These are phyloP conservation scores for Papilionanthe hybrid DNA, from an alignment of 116 monocot species.

Conservation along the genomic window DNA sequence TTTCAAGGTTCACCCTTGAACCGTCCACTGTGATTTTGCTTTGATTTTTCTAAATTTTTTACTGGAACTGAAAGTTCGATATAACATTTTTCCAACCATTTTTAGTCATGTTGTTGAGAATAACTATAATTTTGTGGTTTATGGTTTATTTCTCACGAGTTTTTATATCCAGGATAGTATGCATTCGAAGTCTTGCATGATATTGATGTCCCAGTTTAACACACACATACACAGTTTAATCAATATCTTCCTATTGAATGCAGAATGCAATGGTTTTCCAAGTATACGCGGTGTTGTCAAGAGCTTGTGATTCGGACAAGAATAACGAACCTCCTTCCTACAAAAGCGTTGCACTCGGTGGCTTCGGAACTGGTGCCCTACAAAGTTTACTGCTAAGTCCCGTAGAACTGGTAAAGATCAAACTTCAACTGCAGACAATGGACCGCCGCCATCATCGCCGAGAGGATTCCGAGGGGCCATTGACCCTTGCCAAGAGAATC, in stretches of 20 bases:
- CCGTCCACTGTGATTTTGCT: too few species aligned
- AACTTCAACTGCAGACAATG: slow-evolving; percentile 57
- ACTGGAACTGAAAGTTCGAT: too few species aligned
- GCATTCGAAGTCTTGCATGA: too few species aligned
- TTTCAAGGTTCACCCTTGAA: too few species aligned
- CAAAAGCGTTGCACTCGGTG: slow-evolving; percentile 60
- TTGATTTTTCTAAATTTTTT: too few species aligned
- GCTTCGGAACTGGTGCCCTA: slow-evolving; percentile 77
- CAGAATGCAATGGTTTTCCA: slow-evolving; percentile 99
- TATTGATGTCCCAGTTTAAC: too few species aligned
- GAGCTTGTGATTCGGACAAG: slow-evolving; percentile 41
- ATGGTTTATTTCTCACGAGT: too few species aligned
- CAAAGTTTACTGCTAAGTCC: slow-evolving; percentile 78
- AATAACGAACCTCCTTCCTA: slow-evolving; percentile 59
- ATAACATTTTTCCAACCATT: too few species aligned
- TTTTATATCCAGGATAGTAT: too few species aligned
- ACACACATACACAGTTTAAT: too few species aligned
- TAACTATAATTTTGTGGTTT: too few species aligned
- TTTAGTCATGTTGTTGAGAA: too few species aligned
- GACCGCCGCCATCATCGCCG: slow-evolving; percentile 2
- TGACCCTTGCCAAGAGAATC: slow-evolving; percentile 52
- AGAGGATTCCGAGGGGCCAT: slow-evolving; percentile 34
- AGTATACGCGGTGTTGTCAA: slow-evolving; percentile 68
- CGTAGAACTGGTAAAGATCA: slow-evolving; percentile 86
- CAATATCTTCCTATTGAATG: neutral